Conservation (phyloP, 306 rosid genomes). For the Mimosa pudica region DNA sequence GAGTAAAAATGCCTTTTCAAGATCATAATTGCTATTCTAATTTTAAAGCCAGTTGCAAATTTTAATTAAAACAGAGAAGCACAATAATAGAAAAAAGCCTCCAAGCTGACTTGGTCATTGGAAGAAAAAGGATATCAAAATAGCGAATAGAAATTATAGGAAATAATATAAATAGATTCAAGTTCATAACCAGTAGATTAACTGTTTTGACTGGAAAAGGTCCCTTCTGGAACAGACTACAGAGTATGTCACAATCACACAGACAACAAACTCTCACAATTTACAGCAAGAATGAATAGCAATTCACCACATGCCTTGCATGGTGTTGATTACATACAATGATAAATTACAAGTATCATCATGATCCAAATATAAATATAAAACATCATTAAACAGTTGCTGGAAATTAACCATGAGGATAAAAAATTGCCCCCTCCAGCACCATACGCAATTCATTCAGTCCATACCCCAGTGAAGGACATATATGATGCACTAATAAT, state of each 20-base stretch:
- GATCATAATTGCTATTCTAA: no score
- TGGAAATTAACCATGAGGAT: conserved; percentile 33
- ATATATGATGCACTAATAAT: conserved; percentile 28
- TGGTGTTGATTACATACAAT: conserved; percentile 9
- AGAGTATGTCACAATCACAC: not conserved
- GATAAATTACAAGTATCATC: not conserved
- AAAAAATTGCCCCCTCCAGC: conserved; percentile 30
- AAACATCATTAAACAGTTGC: conserved; percentile 9
- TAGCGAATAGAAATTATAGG: not conserved
- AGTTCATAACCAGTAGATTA: not conserved
- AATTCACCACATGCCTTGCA: not conserved
- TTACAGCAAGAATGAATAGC: not conserved
- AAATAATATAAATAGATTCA: not conserved
- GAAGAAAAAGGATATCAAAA: not conserved
- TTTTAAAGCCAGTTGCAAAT: not conserved
- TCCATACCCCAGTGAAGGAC: not conserved
- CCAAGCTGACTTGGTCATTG: not conserved
- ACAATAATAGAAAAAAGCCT: not conserved
- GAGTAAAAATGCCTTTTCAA: not conserved
- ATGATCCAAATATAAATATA: conserved; percentile 31
- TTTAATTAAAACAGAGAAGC: not conserved
- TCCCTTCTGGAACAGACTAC: not conserved
- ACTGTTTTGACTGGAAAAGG: not conserved
- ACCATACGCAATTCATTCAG: conserved; percentile 33
- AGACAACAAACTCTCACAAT: conserved; percentile 5